These are phyloP conservation scores for Fagopyrum esculentum DNA, from an alignment of 148 eudicot genomes.

Conservation along the genomic window DNA sequence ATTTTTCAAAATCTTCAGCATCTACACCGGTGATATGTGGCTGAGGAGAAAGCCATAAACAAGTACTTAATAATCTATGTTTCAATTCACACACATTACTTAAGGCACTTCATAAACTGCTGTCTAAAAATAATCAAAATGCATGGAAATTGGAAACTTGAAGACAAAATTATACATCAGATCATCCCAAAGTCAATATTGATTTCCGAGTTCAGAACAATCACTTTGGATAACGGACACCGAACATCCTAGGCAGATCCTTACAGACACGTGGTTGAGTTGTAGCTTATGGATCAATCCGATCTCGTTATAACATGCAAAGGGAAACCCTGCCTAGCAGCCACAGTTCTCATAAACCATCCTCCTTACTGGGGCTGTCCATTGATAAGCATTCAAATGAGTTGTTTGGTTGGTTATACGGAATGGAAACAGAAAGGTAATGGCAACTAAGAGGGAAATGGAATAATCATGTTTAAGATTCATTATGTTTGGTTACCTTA, in stretches of 20 bases:
- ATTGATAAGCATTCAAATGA: no score
- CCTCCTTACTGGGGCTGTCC: neutral
- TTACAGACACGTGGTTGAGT: neutral
- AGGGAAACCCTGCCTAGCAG: neutral
- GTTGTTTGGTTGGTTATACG: no score
- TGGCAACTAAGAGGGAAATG: no score
- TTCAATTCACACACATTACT: neutral
- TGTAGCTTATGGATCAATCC: neutral
- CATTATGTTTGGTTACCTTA: no score
- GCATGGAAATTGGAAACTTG: neutral
- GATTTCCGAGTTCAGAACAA: neutral
- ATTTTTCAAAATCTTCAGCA: no score
- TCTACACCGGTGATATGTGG: no score
- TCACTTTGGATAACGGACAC: neutral
- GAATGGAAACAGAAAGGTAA: no score
- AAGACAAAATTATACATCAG: no score
- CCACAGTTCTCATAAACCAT: neutral
- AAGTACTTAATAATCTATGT: no score
- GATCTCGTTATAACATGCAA: neutral
- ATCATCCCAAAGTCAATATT: neutral
- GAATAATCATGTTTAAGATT: no score
- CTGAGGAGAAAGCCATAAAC: no score
- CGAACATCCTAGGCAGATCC: neutral
- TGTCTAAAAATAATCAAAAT: neutral
- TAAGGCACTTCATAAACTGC: neutral